Percentiles rank a stretch among this genome's conserved stretches.
Evolutionary conservation across 805 yeast species (phyloP).

Genomic region (Scheffersomyces amazonensis): DNA sequence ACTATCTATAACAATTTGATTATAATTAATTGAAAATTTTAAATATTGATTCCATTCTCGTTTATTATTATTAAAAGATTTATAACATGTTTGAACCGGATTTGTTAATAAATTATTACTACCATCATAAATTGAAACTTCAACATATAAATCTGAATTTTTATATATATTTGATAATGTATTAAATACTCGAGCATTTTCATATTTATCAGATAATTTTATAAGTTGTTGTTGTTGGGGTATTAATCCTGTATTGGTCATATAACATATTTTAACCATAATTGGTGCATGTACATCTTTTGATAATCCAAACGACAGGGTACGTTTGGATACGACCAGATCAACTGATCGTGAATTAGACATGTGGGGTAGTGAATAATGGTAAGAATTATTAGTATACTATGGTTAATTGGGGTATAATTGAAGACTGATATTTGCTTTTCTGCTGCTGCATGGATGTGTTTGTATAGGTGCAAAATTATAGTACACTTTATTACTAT

Average conservation of each 20-base stretch:
- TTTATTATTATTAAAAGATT: slow-evolving; percentile 26
- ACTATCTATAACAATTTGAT: slow-evolving; percentile 66
- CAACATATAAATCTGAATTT: slow-evolving; percentile 34
- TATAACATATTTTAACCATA: slow-evolving; percentile 28
- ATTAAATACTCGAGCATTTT: slow-evolving; percentile 32
- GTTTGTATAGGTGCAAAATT: too few species aligned
- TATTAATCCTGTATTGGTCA: slow-evolving; percentile 12
- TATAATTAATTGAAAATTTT: slow-evolving; percentile 65
- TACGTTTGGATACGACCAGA: slow-evolving; percentile 5
- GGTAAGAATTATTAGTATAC: too few species aligned
- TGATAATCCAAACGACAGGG: slow-evolving; percentile 36
- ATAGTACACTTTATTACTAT: too few species aligned
- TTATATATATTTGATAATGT: slow-evolving; percentile 25
- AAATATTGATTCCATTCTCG: slow-evolving; percentile 74
- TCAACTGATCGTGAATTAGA: slow-evolving; percentile 1
- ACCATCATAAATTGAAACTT: slow-evolving; percentile 30
- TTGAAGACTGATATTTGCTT: too few species aligned
- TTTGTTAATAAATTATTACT: slow-evolving; percentile 21
- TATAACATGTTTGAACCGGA: slow-evolving; percentile 35
- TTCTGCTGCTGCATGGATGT: too few species aligned
- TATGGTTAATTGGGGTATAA: too few species aligned
- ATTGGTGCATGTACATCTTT: slow-evolving; percentile 34
- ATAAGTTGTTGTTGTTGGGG: slow-evolving; percentile 12
- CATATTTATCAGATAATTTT: slow-evolving; percentile 30
- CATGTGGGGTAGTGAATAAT: too few species aligned